Base-by-base conservation (phyloP, 495 filamentous ascomycete genomes). In the Hypoxylon trugodes region DNA sequence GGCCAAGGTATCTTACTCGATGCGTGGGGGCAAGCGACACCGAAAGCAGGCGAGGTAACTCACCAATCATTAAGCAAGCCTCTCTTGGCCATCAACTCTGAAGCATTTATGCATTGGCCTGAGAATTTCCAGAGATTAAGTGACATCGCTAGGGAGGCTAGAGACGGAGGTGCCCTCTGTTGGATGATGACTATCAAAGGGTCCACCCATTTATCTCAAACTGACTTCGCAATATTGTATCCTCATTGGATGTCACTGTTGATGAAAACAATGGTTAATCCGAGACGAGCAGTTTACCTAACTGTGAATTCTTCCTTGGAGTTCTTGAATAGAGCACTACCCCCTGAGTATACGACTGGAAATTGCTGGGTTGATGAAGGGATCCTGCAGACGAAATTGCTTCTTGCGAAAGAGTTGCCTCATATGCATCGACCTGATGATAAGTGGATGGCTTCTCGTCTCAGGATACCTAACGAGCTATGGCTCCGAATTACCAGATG, bases 71-170 rank as follows among this genome's bases (percentile, higher is more conserved):
- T 87, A 28, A 69, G 71, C 48, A 73, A 75, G 22, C 85, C 84
- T 13, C 66, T 88, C 9, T 70, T 86, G 10, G 81, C 78, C 13
- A 80, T 88, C 70, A 87, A 86, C 57, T 82, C 79, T 10, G 83
- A 88, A 71, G 86, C 83, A 3, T 87, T 86, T 69, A 84, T 84
- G 74, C 81, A 86, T 69, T 86, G 85, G 85, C 76, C 76, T 24
- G 76, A 79, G 12, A 87, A 86, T 62, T 84, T 83, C 58, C 69
- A 79, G 26, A 74, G 79, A 32, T 73, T 87, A 18, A 70, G 77
- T 61, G 61, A 70, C 9, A 67, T 87, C 7, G 82, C 80, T 64
- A 67, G 76, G 15, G 83, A 87, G 70, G 80, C 82, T 2, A 77
- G 69, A 42, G 72, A 73, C 6, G 71, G 77, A 4, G 76, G 75